These are phyloP conservation scores for Solanum appendiculatum DNA, from an alignment of 257 asterid genomes.

Conservation along the genomic window DNA sequence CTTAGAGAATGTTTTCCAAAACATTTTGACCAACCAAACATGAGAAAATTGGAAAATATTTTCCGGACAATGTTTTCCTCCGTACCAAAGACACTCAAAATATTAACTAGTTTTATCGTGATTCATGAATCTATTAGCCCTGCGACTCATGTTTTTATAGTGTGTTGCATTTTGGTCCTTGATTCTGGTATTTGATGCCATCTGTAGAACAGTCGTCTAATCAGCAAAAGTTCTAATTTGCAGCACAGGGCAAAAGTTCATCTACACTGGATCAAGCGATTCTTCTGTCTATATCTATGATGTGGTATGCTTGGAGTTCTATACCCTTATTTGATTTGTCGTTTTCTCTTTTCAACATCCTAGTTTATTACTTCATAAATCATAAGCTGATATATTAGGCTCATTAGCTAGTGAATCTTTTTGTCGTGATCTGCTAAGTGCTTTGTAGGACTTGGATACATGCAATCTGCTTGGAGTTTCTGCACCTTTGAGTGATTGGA, in stretches of 20 bases:
- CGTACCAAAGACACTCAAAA: neutral
- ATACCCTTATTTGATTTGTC: neutral
- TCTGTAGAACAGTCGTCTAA: neutral
- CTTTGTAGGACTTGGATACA: neutral
- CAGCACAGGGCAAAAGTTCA: constrained; percentile 93
- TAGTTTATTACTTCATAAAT: neutral
- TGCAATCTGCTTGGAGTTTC: neutral
- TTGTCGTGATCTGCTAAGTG: neutral
- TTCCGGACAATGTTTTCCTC: no score
- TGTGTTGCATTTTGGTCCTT: neutral
- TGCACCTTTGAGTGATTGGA: neutral
- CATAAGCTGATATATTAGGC: neutral
- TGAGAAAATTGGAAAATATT: no score
- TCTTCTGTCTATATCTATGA: constrained; percentile 61
- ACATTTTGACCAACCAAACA: neutral
- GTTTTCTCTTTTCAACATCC: neutral
- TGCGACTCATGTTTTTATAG: neutral
- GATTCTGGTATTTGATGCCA: neutral
- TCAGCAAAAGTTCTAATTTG: constrained; percentile 3
- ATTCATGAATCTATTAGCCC: neutral
- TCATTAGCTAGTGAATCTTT: neutral
- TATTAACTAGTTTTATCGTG: neutral
- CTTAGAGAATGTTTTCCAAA: neutral
- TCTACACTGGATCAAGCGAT: constrained; percentile 90
- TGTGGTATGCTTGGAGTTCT: constrained; percentile 39